Base-by-base conservation (phyloP, 768 basidiomycete genomes). In the Psilocybe azurescens region DNA sequence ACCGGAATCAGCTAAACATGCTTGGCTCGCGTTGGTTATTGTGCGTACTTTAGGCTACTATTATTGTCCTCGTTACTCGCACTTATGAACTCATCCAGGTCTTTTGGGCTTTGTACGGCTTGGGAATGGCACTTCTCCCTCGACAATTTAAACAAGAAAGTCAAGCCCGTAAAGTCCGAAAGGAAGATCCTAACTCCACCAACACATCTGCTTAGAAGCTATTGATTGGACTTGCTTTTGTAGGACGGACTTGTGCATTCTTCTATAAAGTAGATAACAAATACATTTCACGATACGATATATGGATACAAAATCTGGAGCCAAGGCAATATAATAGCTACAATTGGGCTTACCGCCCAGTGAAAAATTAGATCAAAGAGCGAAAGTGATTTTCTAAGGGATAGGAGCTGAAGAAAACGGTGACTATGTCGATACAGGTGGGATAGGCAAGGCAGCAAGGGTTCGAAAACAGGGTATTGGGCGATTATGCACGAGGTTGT, bases 21-120 rank as follows among this genome's bases (percentile, higher is more conserved):
- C 78, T 53, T 85, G 82, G 84, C 64, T 79, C 60, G 85, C 83
- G 11, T 70, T 81, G 20, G 67, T 81, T 32, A 72, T 80, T 46
- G 79, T 80, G 57, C 67, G 77, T 73, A 11, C 10, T 29, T 61
- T 29, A 58, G 8, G 47, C 24, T 32, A 14, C 51, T 46, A 53
- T 49, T 6, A 20, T 29, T 46, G 16, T 47, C 56, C 55, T 46
- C 20, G 33, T 47, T 20, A 29, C 54, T 18, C 56, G 53, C 46
- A 49, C 32, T 47, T 61, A 56, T 18, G 61, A 41, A 39, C 6
- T 54, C 10, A 24, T 39, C 48, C 67, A 85, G 83, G 65, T 82
- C 16, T 82, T 85, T 65, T 84, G 82, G 79, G 75, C 73, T 2
- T 69, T 83, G 6, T 85, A 83, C 63, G 69, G 69, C 52, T 58